A percentile compares a stretch with the other conserved stretches of the same genome.
Conservation (phyloP, 352 stramenopile species). For the Pythium oligandrum region DNA sequence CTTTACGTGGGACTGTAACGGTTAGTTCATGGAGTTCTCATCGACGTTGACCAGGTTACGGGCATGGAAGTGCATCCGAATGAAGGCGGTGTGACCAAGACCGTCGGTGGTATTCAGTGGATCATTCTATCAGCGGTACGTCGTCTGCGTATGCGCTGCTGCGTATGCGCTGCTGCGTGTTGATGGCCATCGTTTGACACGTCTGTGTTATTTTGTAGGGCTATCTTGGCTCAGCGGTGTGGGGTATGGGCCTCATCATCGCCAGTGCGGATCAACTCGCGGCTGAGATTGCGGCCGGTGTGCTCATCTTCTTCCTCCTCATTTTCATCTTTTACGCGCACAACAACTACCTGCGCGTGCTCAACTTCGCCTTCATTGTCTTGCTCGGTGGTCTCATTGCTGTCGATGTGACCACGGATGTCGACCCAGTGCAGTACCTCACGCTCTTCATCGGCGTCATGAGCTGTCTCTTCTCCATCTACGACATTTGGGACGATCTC, state of each 20-base stretch:
- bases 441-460: constrained; percentile 88
- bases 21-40: no score
- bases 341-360: constrained; percentile 79
- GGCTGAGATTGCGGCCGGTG: constrained; percentile 65
- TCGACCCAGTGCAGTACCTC: constrained; percentile 75
- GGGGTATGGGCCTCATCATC: constrained; percentile 84
- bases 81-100: constrained; percentile 82
- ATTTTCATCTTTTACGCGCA: constrained; percentile 87
- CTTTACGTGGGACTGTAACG: no score
- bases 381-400: constrained; percentile 72
- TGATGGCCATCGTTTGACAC: background rate
- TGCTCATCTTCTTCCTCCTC: constrained; percentile 86
- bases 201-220: constrained; percentile 31
- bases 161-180: constrained; percentile 10
- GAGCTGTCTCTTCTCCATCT: constrained; percentile 89
- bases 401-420: constrained; percentile 56
- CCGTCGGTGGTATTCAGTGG: constrained; percentile 34
- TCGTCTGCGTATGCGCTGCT: background rate
- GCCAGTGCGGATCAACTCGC: constrained; percentile 48
- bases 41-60: constrained; percentile 38
- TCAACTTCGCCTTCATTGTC: constrained; percentile 84
- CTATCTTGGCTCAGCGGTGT: constrained; percentile 81
- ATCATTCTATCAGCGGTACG: constrained; percentile 39
- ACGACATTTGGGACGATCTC: constrained; percentile 90
- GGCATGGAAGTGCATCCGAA: constrained; percentile 88